Conservation (phyloP, 495 filamentous ascomycete genomes). For the Viridothelium virens region DNA sequence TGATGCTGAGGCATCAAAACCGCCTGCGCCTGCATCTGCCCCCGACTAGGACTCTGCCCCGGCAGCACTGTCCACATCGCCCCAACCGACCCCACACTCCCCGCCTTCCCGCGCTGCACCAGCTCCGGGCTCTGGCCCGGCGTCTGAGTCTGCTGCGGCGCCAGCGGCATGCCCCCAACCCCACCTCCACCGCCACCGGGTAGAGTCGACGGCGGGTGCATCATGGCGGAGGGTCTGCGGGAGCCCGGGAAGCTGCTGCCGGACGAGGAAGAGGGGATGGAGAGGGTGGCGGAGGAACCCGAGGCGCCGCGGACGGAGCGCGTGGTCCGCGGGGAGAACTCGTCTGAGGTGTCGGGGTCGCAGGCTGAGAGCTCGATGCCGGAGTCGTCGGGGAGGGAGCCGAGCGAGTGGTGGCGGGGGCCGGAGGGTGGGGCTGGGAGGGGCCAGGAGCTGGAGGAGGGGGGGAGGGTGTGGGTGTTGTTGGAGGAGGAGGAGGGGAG, state of each 20-base stretch:
- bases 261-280: no score
- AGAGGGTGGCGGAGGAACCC: background rate
- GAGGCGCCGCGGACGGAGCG: background rate
- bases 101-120: background rate
- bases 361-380: constrained; percentile 25
- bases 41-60: no score
- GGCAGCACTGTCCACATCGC: background rate
- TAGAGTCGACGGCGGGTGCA: background rate
- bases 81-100: background rate
- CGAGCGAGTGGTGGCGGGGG: background rate
- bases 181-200: no score
- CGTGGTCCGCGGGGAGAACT: background rate
- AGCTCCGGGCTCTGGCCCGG: constrained; percentile 1
- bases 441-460: background rate
- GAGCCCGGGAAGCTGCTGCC: constrained; percentile 3
- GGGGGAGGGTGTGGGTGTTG: background rate
- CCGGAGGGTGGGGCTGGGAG: background rate
- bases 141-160: background rate
- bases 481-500: background rate
- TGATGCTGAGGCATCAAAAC: no score
- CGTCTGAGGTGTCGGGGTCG: constrained; percentile 22
- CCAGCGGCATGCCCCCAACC: no score
- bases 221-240: background rate
- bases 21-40: no score
- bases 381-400: constrained; percentile 2